Evolutionary conservation across 2,329 filamentous ascomycete species (phyloP).

Genomic region (Aspergillus aculeatus): DNA sequence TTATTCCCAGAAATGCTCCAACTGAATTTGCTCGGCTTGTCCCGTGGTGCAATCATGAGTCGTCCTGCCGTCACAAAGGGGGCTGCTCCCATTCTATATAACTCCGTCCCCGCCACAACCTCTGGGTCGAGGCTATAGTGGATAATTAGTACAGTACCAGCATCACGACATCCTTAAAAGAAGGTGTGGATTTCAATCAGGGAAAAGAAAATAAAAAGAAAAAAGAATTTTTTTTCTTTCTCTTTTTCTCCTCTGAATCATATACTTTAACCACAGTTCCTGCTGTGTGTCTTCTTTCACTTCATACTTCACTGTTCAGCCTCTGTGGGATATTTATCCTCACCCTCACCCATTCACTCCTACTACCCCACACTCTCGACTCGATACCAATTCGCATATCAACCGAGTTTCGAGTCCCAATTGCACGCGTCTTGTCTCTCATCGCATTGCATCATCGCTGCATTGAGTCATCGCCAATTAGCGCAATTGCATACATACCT

Average conservation of each 20-base stretch:
- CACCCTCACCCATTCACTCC: not conserved
- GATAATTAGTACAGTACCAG: slow-evolving; percentile 6
- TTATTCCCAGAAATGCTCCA: too few relatives aligned
- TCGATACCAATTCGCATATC: not conserved
- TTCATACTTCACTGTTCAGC: not conserved
- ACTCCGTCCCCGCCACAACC: slow-evolving; percentile 19
- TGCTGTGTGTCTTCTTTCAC: slow-evolving; percentile 1
- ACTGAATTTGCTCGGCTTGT: not conserved
- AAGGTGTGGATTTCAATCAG: not conserved
- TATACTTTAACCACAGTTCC: slow-evolving; percentile 14
- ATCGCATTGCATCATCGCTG: not conserved
- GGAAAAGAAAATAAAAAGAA: slow-evolving; percentile 12
- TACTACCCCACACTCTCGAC: not conserved
- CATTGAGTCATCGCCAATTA: not conserved
- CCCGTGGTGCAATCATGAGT: slow-evolving; percentile 18
- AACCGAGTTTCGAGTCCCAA: not conserved
- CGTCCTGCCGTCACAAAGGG: slow-evolving; percentile 14
- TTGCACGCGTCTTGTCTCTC: not conserved
- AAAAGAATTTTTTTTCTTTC: slow-evolving; percentile 10
- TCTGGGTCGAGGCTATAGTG: slow-evolving; percentile 17
- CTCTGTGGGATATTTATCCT: not conserved
- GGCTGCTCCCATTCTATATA: slow-evolving; percentile 19
- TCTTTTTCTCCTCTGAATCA: not conserved
- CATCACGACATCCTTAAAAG: slow-evolving; percentile 16
- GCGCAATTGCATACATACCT: not conserved